Conservation (phyloP, 257 asterid species). For the Solanum pinnatisectum region DNA sequence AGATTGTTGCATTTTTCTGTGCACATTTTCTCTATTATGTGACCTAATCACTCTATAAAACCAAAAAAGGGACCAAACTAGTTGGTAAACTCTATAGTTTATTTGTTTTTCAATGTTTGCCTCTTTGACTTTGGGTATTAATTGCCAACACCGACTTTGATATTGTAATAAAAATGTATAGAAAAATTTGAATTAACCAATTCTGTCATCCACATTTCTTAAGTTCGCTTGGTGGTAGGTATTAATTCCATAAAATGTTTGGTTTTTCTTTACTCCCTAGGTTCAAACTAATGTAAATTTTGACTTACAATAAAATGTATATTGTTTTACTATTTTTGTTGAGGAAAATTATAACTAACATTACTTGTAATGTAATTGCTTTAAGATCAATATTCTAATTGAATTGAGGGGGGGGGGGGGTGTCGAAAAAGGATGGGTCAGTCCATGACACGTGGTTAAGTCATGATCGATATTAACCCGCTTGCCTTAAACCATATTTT, state of each 20-base stretch:
- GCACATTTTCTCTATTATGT: neutral
- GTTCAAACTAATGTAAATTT: neutral
- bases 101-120: neutral
- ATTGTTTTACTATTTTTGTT: neutral
- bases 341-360: neutral
- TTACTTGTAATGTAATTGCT: neutral
- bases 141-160: neutral
- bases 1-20: neutral
- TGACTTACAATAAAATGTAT: neutral
- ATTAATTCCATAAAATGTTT: neutral
- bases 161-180: neutral
- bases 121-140: neutral
- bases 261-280: neutral
- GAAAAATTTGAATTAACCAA: neutral
- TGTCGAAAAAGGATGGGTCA: neutral
- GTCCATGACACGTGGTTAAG: neutral
- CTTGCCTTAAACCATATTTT: no score
- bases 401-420: neutral
- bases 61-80: neutral
- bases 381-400: neutral
- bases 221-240: neutral
- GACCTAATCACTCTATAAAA: neutral
- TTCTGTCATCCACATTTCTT: neutral
- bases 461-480: neutral
- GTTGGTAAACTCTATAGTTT: slow-evolving; percentile 1